These are phyloP conservation scores for Epichloe festucae DNA, from an alignment of 2,329 filamentous ascomycete species.

Conservation along the genomic window DNA sequence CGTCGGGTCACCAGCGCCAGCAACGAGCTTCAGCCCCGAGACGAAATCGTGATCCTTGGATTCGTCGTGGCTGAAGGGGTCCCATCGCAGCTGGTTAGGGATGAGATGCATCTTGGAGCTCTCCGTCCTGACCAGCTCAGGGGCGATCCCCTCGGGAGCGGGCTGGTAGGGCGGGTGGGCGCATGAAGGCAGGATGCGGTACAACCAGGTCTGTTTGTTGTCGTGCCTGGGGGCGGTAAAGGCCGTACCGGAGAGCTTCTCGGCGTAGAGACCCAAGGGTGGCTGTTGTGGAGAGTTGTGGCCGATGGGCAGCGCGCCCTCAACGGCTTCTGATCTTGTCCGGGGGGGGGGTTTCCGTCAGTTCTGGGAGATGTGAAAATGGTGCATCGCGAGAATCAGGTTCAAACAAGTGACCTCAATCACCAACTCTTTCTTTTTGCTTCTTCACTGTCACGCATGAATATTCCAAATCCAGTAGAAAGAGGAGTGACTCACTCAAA, in stretches of 20 bases:
- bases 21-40: conserved; percentile 53
- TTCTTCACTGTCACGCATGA: no score
- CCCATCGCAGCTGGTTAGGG: conserved; percentile 76
- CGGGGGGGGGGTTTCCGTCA: background rate
- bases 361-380: no score
- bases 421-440: no score
- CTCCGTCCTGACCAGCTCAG: conserved; percentile 7
- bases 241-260: conserved; percentile 61
- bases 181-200: conserved; percentile 53
- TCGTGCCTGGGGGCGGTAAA: conserved; percentile 58
- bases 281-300: conserved; percentile 76
- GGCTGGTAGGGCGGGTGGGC: conserved; percentile 44
- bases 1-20: conserved; percentile 66
- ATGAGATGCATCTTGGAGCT: conserved; percentile 21
- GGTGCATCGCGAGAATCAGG: no score
- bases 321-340: conserved; percentile 63
- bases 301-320: conserved; percentile 59
- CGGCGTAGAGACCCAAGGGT: conserved; percentile 66
- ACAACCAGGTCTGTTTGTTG: conserved; percentile 62
- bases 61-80: conserved; percentile 64
- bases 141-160: conserved; percentile 20
- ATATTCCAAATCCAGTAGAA: background rate
- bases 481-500: conserved; percentile 48
- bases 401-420: no score
- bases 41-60: conserved; percentile 35